These are phyloP conservation scores for Cinnamomum chago DNA, from an alignment of 164 flowering plant genomes.

Conservation along the genomic window DNA sequence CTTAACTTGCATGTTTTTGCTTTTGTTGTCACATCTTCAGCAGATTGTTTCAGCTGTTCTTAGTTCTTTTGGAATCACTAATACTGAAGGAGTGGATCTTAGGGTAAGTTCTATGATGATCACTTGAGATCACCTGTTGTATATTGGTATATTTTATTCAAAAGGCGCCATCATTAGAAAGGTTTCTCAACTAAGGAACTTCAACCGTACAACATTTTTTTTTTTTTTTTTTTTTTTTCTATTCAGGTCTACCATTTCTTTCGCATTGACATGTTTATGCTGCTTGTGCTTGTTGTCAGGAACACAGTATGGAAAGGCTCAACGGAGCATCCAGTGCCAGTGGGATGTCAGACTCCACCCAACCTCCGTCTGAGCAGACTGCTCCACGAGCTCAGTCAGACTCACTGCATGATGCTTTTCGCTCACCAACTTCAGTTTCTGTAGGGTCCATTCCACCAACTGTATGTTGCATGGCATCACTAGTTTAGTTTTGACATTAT, in stretches of 20 bases:
- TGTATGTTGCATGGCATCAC: slow-evolving; percentile 31
- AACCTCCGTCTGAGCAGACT: slow-evolving; percentile 34
- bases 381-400: slow-evolving; percentile 28
- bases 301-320: slow-evolving; percentile 29
- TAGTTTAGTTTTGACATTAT: not conserved
- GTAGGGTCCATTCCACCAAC: slow-evolving; percentile 52
- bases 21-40: not conserved
- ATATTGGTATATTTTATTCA: not conserved
- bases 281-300: slow-evolving; percentile 25
- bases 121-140: not conserved
- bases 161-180: not conserved
- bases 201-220: not conserved
- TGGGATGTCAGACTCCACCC: slow-evolving; percentile 22
- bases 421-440: slow-evolving; percentile 43
- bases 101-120: slow-evolving; percentile 36
- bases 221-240: not conserved
- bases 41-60: slow-evolving; percentile 87
- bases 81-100: slow-evolving; percentile 36
- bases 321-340: slow-evolving; percentile 24
- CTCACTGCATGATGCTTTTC: slow-evolving; percentile 28
- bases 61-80: slow-evolving; percentile 61
- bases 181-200: not conserved
- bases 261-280: not conserved
- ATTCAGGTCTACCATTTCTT: not conserved
- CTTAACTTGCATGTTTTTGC: slow-evolving; percentile 1